These are phyloP conservation scores for Aplosporella prunicola DNA, from an alignment of 2,329 filamentous ascomycete species.

Conservation along the genomic window DNA sequence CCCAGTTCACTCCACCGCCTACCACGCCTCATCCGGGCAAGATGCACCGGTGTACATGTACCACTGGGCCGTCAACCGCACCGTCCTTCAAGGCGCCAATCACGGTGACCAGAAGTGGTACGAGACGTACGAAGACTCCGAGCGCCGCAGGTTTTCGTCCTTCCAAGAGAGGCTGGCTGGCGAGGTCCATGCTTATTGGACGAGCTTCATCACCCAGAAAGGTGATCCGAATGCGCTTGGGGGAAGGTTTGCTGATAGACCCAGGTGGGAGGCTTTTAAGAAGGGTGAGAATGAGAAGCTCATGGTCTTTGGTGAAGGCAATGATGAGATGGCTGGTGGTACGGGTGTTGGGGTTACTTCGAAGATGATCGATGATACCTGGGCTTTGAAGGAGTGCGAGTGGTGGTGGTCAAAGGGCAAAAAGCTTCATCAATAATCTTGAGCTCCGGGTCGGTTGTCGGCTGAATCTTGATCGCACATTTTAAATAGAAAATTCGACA, in stretches of 20 bases:
- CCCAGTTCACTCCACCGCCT: slow-evolving; percentile 52
- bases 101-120: slow-evolving; percentile 29
- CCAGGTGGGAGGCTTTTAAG: slow-evolving; percentile 18
- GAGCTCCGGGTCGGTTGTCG: too few relatives aligned
- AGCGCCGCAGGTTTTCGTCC: slow-evolving; percentile 17
- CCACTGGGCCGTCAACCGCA: slow-evolving; percentile 47
- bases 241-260: slow-evolving; percentile 16
- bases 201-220: slow-evolving; percentile 21
- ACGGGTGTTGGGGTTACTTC: slow-evolving; percentile 35
- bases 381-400: slow-evolving; percentile 41
- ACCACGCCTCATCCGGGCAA: slow-evolving; percentile 25
- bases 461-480: too few relatives aligned
- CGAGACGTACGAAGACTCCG: slow-evolving; percentile 19
- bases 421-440: slow-evolving; percentile 11
- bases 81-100: slow-evolving; percentile 23
- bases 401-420: slow-evolving; percentile 53
- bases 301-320: slow-evolving; percentile 51
- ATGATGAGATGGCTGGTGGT: slow-evolving; percentile 42
- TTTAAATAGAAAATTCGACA: too few relatives aligned
- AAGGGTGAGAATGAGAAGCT: slow-evolving; percentile 13
- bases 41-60: slow-evolving; percentile 45
- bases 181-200: slow-evolving; percentile 22
- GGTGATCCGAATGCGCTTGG: slow-evolving; percentile 22
- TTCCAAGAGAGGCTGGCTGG: slow-evolving; percentile 23
- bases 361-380: slow-evolving; percentile 33